A percentile compares a stretch with the other conserved stretches of the same genome.
Conservation (phyloP, 352 stramenopile species). For the Poterioochromonas sp. region DNA sequence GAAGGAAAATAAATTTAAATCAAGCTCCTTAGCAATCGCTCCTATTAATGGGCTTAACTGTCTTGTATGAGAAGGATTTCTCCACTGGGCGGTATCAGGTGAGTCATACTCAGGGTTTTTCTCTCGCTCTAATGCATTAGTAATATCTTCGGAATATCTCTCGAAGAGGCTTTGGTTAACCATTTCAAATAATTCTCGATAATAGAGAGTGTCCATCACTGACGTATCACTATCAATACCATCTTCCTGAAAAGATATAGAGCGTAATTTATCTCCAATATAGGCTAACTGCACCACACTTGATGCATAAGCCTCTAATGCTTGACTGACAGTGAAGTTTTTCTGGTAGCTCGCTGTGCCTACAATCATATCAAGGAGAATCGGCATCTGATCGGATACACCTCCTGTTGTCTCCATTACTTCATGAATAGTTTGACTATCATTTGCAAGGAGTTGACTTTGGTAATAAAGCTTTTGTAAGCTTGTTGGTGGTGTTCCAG, state of each 20-base stretch:
- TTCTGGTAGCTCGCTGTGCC: background rate
- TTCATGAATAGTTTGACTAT: background rate
- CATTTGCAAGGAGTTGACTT: background rate
- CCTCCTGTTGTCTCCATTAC: background rate
- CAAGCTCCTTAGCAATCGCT: background rate
- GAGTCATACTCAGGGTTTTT: background rate
- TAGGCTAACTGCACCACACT: background rate
- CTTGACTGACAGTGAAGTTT: background rate
- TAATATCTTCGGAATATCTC: background rate
- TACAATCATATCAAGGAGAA: constrained; percentile 16
- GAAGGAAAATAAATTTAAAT: background rate
- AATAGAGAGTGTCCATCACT: background rate
- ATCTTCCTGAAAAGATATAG: too few relatives aligned
- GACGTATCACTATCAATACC: too few relatives aligned
- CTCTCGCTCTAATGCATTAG: background rate
- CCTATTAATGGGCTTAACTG: background rate
- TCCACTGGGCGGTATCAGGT: background rate
- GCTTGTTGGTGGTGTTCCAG: background rate
- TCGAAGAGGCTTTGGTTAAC: background rate
- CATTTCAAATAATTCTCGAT: background rate
- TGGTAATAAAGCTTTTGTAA: constrained; percentile 13
- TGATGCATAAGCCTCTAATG: constrained; percentile 7
- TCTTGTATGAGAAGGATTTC: background rate
- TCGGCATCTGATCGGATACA: background rate
- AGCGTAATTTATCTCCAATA: background rate